Evolutionary conservation across 805 yeast species (phyloP).

Genomic region (Yueomyces sinensis): DNA sequence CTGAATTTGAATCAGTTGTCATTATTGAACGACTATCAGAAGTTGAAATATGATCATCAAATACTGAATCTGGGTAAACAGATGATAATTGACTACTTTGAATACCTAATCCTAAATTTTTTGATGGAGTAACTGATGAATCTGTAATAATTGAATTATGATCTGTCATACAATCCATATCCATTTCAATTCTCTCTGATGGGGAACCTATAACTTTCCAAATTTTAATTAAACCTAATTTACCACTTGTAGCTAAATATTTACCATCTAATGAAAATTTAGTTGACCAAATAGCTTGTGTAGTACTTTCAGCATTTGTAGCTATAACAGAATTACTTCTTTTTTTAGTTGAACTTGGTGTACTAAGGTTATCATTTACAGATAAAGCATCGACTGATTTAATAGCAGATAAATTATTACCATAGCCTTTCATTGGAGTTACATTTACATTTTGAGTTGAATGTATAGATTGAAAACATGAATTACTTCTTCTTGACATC

Average conservation of each 20-base stretch:
- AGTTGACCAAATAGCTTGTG: slow-evolving; percentile 53
- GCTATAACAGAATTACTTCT: background rate
- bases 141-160: background rate
- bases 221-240: slow-evolving; percentile 50
- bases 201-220: slow-evolving; percentile 77
- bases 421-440: background rate
- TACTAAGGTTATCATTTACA: background rate
- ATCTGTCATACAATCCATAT: slow-evolving; percentile 6
- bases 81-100: background rate
- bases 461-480: too few relatives aligned
- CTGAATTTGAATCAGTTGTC: background rate
- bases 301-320: slow-evolving; percentile 1
- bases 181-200: slow-evolving; percentile 43
- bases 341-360: background rate
- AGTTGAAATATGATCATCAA: background rate
- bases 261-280: slow-evolving; percentile 71
- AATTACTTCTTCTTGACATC: too few relatives aligned
- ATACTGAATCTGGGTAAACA: background rate
- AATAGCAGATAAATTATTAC: slow-evolving; percentile 1
- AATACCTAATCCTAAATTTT: background rate
- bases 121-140: background rate
- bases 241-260: slow-evolving; percentile 74
- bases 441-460: too few relatives aligned
- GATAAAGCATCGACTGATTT: background rate
- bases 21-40: background rate